Base-by-base conservation (phyloP, 2,329 filamentous ascomycete genomes). In the Fusarium coffeatum region DNA sequence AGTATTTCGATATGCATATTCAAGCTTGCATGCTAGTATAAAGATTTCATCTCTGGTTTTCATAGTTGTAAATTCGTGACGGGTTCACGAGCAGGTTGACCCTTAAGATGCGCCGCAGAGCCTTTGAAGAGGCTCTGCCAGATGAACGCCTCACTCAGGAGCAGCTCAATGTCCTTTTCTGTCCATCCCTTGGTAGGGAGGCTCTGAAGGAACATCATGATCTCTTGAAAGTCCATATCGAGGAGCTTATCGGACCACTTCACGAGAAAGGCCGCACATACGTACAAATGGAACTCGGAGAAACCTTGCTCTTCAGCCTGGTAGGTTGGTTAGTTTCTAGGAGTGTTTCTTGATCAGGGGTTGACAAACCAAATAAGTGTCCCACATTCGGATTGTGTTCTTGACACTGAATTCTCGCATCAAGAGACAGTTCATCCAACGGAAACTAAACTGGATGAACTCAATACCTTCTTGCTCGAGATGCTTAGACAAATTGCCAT, bases 311-410 rank as follows among this genome's bases (percentile, higher is more conserved):
- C 96, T 85, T 99, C 97, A 50, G 96, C 94, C 95, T 98, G 23
- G 48, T 18, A 46, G n/a, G 30, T 23, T 45, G 18, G 43, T 63
- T 49, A 64, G 66, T 41, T 34, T 34, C 37, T 13, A 15, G 18
- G 3, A 11, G 20, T 22, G 3, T 8, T 34, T 16, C 20, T 16
- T n/a, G 20, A 37, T 32, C 11, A 34, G 6, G 18, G n/a, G 15
- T 12, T 27, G 69, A 82, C 89, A 78, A 84, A 98, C 95, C 83
- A 99, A 88, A 82, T 99, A 99, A 27, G 96, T 99, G 80, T 99
- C 96, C 96, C 96, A 99, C 96, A 99, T 99, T 73, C 96, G 88
- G 69, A 99, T 97, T 1, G 94, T 98, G 78, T 98, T 98, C 79
- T 91, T 93, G 60, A 99, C 95, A 78, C 92, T 97, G 71, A 99